Conservation (phyloP, 75 land plant genomes). For the Pinus taeda region DNA sequence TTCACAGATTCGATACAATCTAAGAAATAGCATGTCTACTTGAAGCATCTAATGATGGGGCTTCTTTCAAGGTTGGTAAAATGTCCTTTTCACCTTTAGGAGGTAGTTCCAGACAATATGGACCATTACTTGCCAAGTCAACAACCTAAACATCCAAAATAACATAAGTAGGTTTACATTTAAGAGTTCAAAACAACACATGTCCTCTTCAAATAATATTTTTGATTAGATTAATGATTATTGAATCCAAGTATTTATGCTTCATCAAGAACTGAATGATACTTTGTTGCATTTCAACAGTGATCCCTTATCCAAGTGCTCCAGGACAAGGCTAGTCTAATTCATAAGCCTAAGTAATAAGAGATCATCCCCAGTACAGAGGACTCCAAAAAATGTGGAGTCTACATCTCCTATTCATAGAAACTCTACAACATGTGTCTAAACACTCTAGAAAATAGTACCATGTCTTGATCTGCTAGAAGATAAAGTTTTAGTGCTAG, state of each 20-base stretch:
- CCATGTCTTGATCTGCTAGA: not conserved
- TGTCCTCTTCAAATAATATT: slow-evolving; percentile 1
- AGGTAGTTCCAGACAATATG: slow-evolving; percentile 47
- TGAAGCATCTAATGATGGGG: slow-evolving; percentile 38
- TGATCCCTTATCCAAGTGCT: slow-evolving; percentile 57
- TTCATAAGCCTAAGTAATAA: slow-evolving; percentile 70
- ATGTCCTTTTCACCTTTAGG: slow-evolving; percentile 52
- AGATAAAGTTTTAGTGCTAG: not conserved
- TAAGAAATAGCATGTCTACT: slow-evolving; percentile 42
- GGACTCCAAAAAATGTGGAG: slow-evolving; percentile 70
- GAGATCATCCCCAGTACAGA: slow-evolving; percentile 63
- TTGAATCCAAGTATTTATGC: slow-evolving; percentile 52
- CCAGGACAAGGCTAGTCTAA: slow-evolving; percentile 82
- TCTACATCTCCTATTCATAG: slow-evolving; percentile 65
- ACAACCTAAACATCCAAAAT: slow-evolving; percentile 42
- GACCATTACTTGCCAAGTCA: slow-evolving; percentile 43
- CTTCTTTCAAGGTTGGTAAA: slow-evolving; percentile 53
- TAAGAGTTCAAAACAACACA: too few species aligned
- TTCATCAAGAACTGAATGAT: slow-evolving; percentile 52
- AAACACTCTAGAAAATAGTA: slow-evolving; percentile 20
- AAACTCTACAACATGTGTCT: slow-evolving; percentile 56
- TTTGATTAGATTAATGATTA: slow-evolving; percentile 23
- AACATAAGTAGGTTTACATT: not conserved
- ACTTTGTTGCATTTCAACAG: slow-evolving; percentile 37
- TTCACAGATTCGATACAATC: slow-evolving; percentile 42